phyloP scores from a whole-genome alignment of 129 eudicot species.

The Ambrosia artemisiifolia region DNA sequence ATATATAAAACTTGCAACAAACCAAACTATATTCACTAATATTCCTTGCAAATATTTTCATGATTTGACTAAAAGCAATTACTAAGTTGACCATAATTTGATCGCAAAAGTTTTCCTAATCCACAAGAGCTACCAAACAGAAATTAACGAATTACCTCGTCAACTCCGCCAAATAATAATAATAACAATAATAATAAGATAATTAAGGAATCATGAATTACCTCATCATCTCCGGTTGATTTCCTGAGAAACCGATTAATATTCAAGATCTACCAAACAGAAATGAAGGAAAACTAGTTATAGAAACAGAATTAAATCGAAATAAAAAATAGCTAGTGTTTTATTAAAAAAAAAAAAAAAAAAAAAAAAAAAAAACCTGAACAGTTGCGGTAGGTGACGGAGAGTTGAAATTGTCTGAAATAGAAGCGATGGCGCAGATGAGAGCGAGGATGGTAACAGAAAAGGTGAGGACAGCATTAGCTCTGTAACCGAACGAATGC shows the following conservation, averaged over 20 bases:
- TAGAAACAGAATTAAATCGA: background rate
- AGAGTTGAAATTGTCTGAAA: conserved; percentile 77
- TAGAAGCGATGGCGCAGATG: conserved; percentile 82
- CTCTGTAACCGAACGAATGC: conserved; percentile 85
- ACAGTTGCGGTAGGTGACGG: conserved; percentile 61
- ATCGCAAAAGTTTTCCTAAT: too few relatives aligned
- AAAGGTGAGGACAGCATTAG: conserved; percentile 78
- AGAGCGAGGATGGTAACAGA: conserved; percentile 73
- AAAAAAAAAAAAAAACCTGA: conserved; percentile 35
- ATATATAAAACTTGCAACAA: too few relatives aligned
- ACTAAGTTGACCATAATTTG: too few relatives aligned
- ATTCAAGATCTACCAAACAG: conserved; percentile 56
- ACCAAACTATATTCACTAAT: too few relatives aligned
- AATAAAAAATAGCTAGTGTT: conserved; percentile 9
- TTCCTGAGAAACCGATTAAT: conserved; percentile 75
- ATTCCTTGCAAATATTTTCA: too few relatives aligned
- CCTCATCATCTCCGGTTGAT: conserved; percentile 83
- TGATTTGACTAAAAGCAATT: too few relatives aligned
- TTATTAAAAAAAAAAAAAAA: conserved; percentile 3
- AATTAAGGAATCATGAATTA: conserved; percentile 2
- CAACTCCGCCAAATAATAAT: conserved; percentile 42
- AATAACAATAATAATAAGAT: too few relatives aligned
- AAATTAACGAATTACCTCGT: conserved; percentile 49
- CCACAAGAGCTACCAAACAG: background rate
- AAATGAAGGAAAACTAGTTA: background rate